These are phyloP conservation scores for Sinapis alba DNA, from an alignment of 441 rosid species.

Conservation along the genomic window DNA sequence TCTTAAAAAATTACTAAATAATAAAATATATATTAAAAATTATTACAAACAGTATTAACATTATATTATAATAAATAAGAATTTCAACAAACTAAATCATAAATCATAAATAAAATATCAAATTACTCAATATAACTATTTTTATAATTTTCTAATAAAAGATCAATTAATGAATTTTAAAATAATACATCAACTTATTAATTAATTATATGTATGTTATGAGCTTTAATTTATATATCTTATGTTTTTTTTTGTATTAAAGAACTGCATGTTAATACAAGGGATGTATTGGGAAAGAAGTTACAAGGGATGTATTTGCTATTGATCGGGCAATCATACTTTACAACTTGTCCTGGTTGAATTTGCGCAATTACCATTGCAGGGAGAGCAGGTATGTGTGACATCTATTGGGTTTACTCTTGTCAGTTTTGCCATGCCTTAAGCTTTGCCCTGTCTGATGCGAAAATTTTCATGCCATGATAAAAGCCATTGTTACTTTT, in stretches of 20 bases:
- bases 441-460: constrained; percentile 11
- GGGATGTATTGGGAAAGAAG: constrained; percentile 68
- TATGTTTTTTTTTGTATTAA: too few relatives aligned
- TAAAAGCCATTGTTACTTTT: constrained; percentile 30
- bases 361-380: constrained; percentile 52
- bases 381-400: constrained; percentile 61
- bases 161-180: neutral
- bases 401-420: constrained; percentile 1
- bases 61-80: neutral
- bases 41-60: neutral
- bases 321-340: constrained; percentile 76
- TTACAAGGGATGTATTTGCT: constrained; percentile 60
- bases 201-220: neutral
- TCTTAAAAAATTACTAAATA: neutral
- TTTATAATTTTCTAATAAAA: neutral
- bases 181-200: neutral
- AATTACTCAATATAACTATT: neutral
- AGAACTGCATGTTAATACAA: too few relatives aligned
- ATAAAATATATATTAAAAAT: neutral
- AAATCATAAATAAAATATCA: neutral
- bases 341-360: constrained; percentile 66
- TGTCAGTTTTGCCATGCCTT: constrained; percentile 11
- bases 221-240: neutral
- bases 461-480: neutral
- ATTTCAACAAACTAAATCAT: neutral